Conservation (phyloP, 306 rosid species). For the Prunus fruticosa region DNA sequence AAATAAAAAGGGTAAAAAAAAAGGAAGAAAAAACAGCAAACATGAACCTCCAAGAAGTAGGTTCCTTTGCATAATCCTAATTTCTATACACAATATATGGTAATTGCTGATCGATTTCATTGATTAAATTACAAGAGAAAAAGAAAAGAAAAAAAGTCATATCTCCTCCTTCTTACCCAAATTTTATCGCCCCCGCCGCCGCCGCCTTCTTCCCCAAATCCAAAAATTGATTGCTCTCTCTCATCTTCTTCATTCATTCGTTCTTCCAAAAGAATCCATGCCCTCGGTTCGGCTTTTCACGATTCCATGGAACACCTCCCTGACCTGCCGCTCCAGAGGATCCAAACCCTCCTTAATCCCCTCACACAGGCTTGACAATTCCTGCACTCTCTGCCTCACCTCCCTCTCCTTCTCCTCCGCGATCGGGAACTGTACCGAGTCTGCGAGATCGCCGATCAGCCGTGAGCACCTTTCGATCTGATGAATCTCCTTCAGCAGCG, state of each 20-base stretch:
- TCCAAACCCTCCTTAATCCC: slow-evolving; percentile 63
- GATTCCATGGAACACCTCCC: slow-evolving; percentile 75
- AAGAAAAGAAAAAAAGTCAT: background rate
- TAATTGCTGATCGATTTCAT: slow-evolving; percentile 3
- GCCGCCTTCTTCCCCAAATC: background rate
- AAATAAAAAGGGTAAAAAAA: background rate
- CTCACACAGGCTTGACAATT: slow-evolving; percentile 52
- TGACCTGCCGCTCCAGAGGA: slow-evolving; percentile 78
- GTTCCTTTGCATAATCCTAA: slow-evolving; percentile 36
- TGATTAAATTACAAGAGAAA: slow-evolving; percentile 28
- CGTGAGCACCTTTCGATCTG: slow-evolving; percentile 73
- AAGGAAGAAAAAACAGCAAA: slow-evolving; percentile 19
- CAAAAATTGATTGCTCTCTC: slow-evolving; percentile 15
- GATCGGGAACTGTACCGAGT: slow-evolving; percentile 70
- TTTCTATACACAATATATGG: slow-evolving; percentile 39
- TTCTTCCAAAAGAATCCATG: slow-evolving; percentile 53
- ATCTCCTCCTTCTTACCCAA: slow-evolving; percentile 22
- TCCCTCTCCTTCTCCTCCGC: slow-evolving; percentile 60
- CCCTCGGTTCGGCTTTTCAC: slow-evolving; percentile 79
- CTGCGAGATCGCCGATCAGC: slow-evolving; percentile 58
- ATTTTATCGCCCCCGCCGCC: slow-evolving; percentile 2
- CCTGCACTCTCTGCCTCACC: slow-evolving; percentile 62
- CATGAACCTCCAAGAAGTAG: slow-evolving; percentile 22
- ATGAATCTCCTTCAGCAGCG: slow-evolving; percentile 77
- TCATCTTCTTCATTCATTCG: slow-evolving; percentile 8